Base-by-base conservation (phyloP, 768 basidiomycete species). In the Mycena kentingensis region DNA sequence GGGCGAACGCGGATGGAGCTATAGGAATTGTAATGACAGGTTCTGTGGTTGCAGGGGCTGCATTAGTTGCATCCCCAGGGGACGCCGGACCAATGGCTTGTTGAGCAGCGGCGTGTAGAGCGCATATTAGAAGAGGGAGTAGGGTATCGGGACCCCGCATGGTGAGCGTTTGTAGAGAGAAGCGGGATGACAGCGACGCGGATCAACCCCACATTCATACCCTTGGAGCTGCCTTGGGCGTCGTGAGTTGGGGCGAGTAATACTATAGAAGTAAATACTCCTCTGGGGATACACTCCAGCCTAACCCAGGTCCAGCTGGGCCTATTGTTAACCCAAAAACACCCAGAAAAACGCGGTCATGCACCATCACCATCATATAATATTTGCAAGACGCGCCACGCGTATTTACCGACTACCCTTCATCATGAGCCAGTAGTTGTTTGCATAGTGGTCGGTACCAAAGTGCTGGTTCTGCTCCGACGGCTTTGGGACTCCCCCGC, bases 1-100 rank as follows among this genome's bases (percentile, higher is more conserved):
- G 77, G 12, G 76, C 68, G 73, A 88, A 87, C 1, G 76, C 57
- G 47, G 74, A 73, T 0, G 65, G 58, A 18, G 73, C 67, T 42
- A 77, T 71, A 13, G 78, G 76, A 27, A 76, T 43, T 22, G 67
- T 71, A 39, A 55, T 46, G 50, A 49, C 36, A 8, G 58, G 29
- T 55, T 59, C 46, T 24, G 58, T 59, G 1, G 58, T 3, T 0
- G 39, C 41, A 2, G 43, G 18, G 7, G 42, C 41, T 22, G 46
- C 45, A 10, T 51, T 50, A 6, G 58, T 52, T 2, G 50, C 19
- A 2, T 41, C 19, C 15, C 46, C 46, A n/a, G 58, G 52, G 7
- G 47, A 26, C 28, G 37, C 43, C 19, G 54, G 50, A 28, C 54
- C 58, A n/a, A 54, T 50, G 0, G 58, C 58, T 41, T 59, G 46